Conservation (phyloP, 139 green algal species). For the Trebouxia sp. region DNA sequence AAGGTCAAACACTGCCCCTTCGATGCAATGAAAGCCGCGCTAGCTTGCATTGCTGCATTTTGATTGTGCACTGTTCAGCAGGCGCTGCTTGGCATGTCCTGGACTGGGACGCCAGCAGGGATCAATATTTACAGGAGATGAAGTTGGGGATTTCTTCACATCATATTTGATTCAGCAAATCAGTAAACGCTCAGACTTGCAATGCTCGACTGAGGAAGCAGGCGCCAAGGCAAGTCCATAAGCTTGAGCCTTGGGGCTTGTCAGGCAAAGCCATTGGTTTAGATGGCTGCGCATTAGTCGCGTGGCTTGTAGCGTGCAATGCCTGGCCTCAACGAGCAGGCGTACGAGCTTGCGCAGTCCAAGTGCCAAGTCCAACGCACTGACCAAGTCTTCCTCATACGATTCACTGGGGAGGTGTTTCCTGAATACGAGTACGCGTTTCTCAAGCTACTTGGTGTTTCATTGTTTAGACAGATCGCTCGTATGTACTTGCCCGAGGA, state of each 20-base stretch:
- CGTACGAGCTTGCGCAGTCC: not conserved
- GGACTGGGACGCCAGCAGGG: too few relatives aligned
- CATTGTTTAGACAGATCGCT: not conserved
- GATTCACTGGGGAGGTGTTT: conserved; percentile 70
- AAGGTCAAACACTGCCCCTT: too few relatives aligned
- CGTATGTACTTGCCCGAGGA: not conserved
- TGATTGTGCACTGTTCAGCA: too few relatives aligned
- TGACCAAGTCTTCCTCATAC: conserved; percentile 56
- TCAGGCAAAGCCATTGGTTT: not conserved
- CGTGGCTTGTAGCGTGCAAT: not conserved
- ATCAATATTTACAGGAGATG: too few relatives aligned
- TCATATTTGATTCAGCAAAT: too few relatives aligned
- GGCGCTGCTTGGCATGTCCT: too few relatives aligned
- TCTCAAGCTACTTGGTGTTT: not conserved
- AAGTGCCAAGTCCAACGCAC: not conserved
- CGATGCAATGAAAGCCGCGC: too few relatives aligned
- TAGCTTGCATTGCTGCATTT: too few relatives aligned
- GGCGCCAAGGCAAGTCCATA: not conserved
- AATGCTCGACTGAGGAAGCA: not conserved
- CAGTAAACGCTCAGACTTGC: not conserved
- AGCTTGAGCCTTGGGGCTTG: not conserved
- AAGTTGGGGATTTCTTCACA: too few relatives aligned
- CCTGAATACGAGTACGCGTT: conserved; percentile 58
- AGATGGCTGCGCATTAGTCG: not conserved
- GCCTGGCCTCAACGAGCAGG: conserved; percentile 12